phyloP scores from a whole-genome alignment of 139 green algal genomes.

The Ettlia oleoabundans region DNA sequence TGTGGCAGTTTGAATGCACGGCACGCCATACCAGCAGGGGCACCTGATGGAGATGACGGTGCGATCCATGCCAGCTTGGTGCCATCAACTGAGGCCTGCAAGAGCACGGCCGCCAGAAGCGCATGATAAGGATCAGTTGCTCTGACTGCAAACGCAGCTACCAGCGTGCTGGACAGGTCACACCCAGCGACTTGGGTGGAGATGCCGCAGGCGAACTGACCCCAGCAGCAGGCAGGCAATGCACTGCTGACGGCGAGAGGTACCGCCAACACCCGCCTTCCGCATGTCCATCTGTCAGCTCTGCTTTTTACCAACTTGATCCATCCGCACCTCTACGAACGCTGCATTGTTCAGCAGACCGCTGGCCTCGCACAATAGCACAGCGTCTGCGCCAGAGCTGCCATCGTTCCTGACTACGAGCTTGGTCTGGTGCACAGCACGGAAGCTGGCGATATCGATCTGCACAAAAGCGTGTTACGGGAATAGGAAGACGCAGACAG shows the following conservation, averaged over 20 bases:
- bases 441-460: constrained; percentile 15
- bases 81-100: background rate
- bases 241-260: no score
- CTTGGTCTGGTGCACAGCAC: background rate
- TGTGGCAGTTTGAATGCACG: constrained; percentile 39
- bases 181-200: no score
- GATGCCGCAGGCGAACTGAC: no score
- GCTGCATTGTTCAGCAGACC: background rate
- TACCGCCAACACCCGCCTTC: no score
- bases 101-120: background rate
- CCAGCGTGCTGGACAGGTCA: no score
- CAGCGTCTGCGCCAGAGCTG: background rate
- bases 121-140: background rate
- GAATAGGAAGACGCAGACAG: no score
- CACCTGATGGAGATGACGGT: constrained; percentile 11
- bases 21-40: constrained; percentile 54
- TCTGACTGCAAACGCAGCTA: no score
- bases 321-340: constrained; percentile 9
- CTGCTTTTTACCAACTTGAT: no score
- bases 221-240: no score
- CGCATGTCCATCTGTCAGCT: no score
- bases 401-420: constrained; percentile 18
- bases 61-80: background rate
- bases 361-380: constrained; percentile 2
- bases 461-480: background rate